Evolutionary conservation across 306 rosid genomes (phyloP).

Genomic region (Ochetophila trinervis): DNA sequence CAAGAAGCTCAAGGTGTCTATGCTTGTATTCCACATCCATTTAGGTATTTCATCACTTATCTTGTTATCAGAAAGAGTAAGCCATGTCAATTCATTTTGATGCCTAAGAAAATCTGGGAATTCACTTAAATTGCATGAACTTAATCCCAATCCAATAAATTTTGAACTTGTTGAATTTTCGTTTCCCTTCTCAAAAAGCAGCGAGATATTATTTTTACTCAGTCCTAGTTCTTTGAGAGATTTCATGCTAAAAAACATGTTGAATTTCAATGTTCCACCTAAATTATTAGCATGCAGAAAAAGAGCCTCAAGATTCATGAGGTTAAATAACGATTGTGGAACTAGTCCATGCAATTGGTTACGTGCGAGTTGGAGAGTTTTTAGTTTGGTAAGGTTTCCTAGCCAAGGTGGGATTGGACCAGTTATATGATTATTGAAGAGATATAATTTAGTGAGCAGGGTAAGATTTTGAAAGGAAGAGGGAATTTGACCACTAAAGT

Average conservation of each 20-base stretch:
- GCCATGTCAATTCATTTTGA: background rate
- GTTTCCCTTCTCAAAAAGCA: background rate
- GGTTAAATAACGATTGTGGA: slow-evolving; percentile 4
- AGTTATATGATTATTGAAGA: background rate
- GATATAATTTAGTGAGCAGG: background rate
- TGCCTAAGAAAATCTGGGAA: background rate
- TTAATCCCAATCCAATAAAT: fast-evolving
- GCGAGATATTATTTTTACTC: fast-evolving
- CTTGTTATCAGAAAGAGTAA: background rate
- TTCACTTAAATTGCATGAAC: background rate
- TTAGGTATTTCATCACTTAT: background rate
- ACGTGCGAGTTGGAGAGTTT: fast-evolving
- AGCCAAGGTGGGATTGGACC: slow-evolving; percentile 3
- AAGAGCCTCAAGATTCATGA: background rate
- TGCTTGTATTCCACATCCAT: background rate
- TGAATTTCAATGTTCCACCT: background rate
- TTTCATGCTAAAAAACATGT: background rate
- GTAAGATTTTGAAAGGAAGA: slow-evolving; percentile 8
- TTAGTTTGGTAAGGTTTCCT: slow-evolving; percentile 8
- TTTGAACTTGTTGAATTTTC: background rate
- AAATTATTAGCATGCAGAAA: fast-evolving
- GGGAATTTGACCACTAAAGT: slow-evolving; percentile 1
- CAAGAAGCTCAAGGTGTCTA: background rate
- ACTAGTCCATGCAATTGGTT: background rate
- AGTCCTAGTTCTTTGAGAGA: background rate